Percentiles rank a stretch among this genome's conserved stretches.
Evolutionary conservation across 768 basidiomycete species (phyloP).

Genomic region (Lactifluus echinatus): DNA sequence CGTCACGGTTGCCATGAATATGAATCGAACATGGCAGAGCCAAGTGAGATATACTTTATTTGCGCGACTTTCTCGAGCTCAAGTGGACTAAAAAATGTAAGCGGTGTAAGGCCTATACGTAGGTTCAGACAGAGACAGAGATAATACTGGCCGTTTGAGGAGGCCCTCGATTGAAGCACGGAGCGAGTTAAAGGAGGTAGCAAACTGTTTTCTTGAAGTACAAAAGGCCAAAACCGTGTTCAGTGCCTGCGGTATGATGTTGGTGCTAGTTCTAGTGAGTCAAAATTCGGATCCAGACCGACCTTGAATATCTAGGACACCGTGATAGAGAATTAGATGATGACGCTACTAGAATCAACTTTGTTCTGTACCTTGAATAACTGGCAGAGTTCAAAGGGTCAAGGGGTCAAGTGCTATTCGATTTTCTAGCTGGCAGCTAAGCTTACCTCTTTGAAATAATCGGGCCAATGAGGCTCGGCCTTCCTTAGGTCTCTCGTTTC

Average conservation of each 20-base stretch:
- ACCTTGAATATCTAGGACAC: constrained; percentile 14
- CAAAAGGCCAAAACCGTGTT: constrained; percentile 87
- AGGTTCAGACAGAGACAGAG: background rate
- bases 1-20: background rate
- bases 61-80: constrained; percentile 74
- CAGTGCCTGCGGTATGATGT: constrained; percentile 45
- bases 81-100: constrained; percentile 48
- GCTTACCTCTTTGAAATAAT: constrained; percentile 48
- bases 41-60: constrained; percentile 50
- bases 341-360: background rate
- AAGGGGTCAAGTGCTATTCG: constrained; percentile 17
- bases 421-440: background rate
- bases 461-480: constrained; percentile 40
- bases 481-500: background rate
- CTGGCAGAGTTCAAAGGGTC: constrained; percentile 6
- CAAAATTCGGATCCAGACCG: background rate
- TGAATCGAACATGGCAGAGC: background rate
- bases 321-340: background rate
- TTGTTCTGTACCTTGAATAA: constrained; percentile 8
- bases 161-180: constrained; percentile 74
- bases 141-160: constrained; percentile 52
- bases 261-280: background rate
- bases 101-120: background rate
- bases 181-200: constrained; percentile 69
- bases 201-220: constrained; percentile 70